Conservation (phyloP, 192 early-diverging fungal genomes). For the Coemansia sp. region DNA sequence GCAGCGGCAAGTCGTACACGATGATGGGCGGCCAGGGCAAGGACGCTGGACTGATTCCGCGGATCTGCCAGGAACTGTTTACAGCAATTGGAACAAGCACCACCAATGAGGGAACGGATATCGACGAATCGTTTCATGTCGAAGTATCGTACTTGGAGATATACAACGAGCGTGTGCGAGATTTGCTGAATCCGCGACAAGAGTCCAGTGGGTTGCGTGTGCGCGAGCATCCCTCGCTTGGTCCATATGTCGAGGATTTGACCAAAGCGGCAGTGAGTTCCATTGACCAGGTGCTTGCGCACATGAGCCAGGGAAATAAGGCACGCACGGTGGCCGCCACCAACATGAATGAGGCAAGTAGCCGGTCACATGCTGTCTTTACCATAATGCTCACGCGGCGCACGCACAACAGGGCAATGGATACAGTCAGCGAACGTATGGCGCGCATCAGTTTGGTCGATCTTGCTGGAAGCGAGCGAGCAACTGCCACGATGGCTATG, state of each 20-base stretch:
- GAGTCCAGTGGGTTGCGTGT: constrained; percentile 75
- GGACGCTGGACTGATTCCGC: constrained; percentile 85
- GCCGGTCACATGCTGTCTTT: constrained; percentile 85
- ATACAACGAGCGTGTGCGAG: constrained; percentile 82
- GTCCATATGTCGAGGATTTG: constrained; percentile 92
- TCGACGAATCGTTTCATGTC: constrained; percentile 57
- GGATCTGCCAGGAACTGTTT: constrained; percentile 81
- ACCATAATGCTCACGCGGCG: constrained; percentile 73
- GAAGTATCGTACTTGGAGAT: constrained; percentile 92
- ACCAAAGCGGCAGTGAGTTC: constrained; percentile 80
- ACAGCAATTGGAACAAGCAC: constrained; percentile 49
- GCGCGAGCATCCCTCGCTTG: constrained; percentile 74
- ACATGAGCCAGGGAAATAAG: constrained; percentile 84
- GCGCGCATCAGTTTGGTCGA: constrained; percentile 86
- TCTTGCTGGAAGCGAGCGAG: constrained; percentile 92
- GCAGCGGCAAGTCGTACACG: constrained; percentile 61
- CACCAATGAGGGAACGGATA: constrained; percentile 8
- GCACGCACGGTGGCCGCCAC: constrained; percentile 86
- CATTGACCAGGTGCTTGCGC: constrained; percentile 63
- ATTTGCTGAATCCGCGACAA: constrained; percentile 71
- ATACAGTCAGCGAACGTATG: constrained; percentile 69
- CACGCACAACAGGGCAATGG: constrained; percentile 47
- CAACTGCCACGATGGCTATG: constrained; percentile 80
- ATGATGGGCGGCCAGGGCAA: constrained; percentile 61
- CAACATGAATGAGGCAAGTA: constrained; percentile 92